Evolutionary conservation across 1,284 basidiomycete genomes (phyloP).

Genomic region (Tilletia horrida): DNA sequence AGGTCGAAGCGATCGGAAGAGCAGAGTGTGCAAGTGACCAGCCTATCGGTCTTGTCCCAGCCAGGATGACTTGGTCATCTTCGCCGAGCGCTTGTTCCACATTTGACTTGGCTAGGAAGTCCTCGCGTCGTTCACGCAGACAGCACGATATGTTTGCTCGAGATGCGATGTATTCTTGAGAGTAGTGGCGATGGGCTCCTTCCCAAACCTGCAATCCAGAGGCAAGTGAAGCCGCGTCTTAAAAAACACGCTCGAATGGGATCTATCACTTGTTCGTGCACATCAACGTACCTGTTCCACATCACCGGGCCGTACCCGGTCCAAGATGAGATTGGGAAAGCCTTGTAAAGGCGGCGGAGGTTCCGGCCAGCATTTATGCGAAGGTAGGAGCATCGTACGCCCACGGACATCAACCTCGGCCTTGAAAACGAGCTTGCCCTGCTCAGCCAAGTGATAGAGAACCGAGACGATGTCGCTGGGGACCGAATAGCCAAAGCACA

Average conservation of each 20-base stretch:
- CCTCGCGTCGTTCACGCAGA: background rate
- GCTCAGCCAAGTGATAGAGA: background rate
- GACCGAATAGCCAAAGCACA: background rate
- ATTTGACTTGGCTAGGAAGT: background rate
- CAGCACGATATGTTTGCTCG: background rate
- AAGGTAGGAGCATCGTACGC: background rate
- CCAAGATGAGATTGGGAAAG: background rate
- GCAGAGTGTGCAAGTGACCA: slow-evolving; percentile 1
- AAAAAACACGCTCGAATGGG: background rate
- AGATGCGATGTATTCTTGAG: background rate
- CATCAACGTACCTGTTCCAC: background rate
- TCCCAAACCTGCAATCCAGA: background rate
- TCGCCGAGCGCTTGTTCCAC: background rate
- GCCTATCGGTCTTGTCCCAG: background rate
- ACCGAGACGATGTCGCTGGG: background rate
- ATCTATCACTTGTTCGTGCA: background rate
- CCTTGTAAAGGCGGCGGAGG: background rate
- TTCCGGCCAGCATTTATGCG: background rate
- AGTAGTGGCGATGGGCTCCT: background rate
- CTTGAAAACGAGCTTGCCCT: background rate
- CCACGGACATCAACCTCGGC: background rate
- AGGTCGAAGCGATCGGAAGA: background rate
- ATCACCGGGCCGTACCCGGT: background rate
- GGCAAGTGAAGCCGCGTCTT: no score
- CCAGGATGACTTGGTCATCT: background rate